Conservation (phyloP, 2,329 filamentous ascomycete genomes). For the Colletotrichum sp. region DNA sequence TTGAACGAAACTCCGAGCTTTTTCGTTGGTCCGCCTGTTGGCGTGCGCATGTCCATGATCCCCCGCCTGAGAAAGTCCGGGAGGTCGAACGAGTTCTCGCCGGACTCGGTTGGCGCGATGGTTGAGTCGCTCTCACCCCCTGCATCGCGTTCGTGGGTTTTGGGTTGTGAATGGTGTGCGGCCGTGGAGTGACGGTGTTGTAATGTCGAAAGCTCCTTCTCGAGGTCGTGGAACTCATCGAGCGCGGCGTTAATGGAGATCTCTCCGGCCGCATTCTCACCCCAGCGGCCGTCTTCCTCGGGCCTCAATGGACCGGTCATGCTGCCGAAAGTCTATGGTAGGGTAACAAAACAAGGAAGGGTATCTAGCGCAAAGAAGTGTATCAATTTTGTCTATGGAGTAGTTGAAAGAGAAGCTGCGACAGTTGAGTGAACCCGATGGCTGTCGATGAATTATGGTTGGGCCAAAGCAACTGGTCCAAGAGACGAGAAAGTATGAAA, state of each 20-base stretch:
- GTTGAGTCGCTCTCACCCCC: slow-evolving; percentile 18
- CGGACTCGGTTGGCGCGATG: background rate
- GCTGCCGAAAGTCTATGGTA: background rate
- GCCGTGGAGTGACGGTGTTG: slow-evolving; percentile 15
- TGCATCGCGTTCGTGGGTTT: background rate
- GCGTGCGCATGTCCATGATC: slow-evolving; percentile 75
- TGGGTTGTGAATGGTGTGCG: background rate
- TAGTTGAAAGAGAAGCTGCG: background rate
- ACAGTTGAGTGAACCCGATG: background rate
- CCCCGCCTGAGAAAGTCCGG: slow-evolving; percentile 75
- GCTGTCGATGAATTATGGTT: background rate
- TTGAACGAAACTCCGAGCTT: slow-evolving; percentile 81
- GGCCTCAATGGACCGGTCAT: background rate
- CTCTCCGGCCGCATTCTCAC: slow-evolving; percentile 26
- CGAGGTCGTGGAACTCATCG: slow-evolving; percentile 26
- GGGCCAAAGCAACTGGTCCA: background rate
- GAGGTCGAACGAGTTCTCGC: slow-evolving; percentile 59
- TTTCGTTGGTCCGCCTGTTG: slow-evolving; percentile 70
- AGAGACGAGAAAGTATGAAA: background rate
- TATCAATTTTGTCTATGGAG: background rate
- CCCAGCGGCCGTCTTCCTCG: slow-evolving; percentile 28
- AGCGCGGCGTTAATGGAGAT: slow-evolving; percentile 21
- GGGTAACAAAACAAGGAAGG: background rate
- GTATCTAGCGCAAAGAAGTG: background rate
- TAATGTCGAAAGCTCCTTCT: slow-evolving; percentile 25